Conservation (phyloP, 805 yeast species). For the Metschnikowia drakensbergensis region DNA sequence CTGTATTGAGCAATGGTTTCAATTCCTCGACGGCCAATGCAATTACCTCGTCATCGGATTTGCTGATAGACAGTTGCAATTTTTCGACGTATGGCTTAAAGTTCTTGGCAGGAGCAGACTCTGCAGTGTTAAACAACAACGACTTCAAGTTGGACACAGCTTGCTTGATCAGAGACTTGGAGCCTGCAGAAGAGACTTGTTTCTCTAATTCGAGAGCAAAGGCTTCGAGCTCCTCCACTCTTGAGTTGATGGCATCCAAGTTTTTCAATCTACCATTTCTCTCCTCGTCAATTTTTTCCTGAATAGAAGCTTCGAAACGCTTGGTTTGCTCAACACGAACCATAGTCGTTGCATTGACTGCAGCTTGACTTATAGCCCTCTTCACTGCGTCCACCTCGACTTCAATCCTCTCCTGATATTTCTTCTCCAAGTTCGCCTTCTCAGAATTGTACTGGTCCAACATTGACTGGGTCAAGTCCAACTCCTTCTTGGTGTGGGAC, state of each 20-base stretch:
- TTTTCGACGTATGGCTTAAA: conserved; percentile 39
- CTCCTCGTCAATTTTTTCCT: conserved; percentile 49
- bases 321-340: conserved; percentile 66
- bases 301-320: conserved; percentile 56
- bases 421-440: conserved; percentile 54
- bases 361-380: conserved; percentile 62
- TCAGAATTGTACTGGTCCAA: conserved; percentile 59
- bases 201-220: conserved; percentile 44
- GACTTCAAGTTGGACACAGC: conserved; percentile 33
- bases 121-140: conserved; percentile 24
- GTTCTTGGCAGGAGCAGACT: conserved; percentile 23
- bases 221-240: conserved; percentile 53
- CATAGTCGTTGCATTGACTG: conserved; percentile 66
- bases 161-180: conserved; percentile 29
- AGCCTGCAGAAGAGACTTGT: conserved; percentile 33
- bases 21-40: conserved; percentile 30
- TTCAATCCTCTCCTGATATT: conserved; percentile 53
- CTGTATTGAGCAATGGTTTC: conserved; percentile 33
- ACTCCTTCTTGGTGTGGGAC: conserved; percentile 45
- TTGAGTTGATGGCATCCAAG: conserved; percentile 54
- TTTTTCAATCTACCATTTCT: conserved; percentile 75
- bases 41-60: conserved; percentile 33
- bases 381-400: conserved; percentile 67
- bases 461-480: conserved; percentile 55
- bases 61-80: conserved; percentile 21